A percentile compares a stretch with the other conserved stretches of the same genome.
Conservation (phyloP, 2,329 filamentous ascomycete genomes). For the Sporothrix phasma region DNA sequence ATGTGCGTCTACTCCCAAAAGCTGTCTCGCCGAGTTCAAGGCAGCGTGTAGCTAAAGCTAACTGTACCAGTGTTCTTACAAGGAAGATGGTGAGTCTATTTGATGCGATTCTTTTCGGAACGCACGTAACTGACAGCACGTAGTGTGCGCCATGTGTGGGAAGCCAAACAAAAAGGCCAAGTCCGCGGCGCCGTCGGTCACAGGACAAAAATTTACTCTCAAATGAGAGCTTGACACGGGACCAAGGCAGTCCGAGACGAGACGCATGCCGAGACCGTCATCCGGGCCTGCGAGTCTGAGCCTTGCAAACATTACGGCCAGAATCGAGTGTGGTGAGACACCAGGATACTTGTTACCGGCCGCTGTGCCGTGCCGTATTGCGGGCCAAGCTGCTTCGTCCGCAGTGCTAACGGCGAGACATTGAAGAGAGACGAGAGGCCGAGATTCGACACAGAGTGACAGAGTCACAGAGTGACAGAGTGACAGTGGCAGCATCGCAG, state of each 20-base stretch:
- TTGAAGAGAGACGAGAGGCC: too few species aligned
- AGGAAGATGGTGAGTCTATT: constrained; percentile 41
- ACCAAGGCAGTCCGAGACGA: neutral
- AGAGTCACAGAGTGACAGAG: too few species aligned
- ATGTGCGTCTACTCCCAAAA: constrained; percentile 8
- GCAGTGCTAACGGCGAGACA: too few species aligned
- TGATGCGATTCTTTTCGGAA: neutral
- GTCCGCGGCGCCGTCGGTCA: constrained; percentile 41
- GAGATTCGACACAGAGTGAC: too few species aligned
- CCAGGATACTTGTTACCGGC: neutral
- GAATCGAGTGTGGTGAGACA: neutral
- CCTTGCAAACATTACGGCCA: neutral
- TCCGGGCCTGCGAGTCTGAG: neutral
- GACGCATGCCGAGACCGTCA: neutral
- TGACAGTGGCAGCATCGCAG: too few species aligned
- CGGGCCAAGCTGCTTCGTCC: too few species aligned
- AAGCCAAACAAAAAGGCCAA: constrained; percentile 45
- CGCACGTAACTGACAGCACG: neutral
- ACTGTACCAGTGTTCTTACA: constrained; percentile 43
- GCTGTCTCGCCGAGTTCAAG: too few species aligned
- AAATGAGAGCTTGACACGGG: constrained; percentile 34
- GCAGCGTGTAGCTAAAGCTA: neutral
- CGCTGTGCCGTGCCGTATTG: too few species aligned
- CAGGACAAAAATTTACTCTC: constrained; percentile 52
- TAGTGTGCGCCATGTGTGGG: constrained; percentile 55